Conservation (phyloP, 768 basidiomycete species). For the Coprinopsis sp. region DNA sequence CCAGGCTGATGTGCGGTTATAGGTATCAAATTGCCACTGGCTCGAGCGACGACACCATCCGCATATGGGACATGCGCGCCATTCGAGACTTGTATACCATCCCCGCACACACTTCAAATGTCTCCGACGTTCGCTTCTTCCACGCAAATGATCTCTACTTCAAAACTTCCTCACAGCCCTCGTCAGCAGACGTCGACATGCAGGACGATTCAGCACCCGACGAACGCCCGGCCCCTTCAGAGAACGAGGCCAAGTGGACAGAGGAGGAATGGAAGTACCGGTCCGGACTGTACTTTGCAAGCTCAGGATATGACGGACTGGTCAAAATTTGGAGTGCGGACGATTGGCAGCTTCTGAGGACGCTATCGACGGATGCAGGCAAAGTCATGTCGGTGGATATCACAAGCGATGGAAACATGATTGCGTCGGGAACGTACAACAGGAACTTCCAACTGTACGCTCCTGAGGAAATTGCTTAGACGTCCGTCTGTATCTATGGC, state of each 20-base stretch:
- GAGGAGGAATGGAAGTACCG: conserved; percentile 76
- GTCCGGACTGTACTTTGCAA: conserved; percentile 89
- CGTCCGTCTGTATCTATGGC: not conserved
- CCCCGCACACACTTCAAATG: conserved; percentile 91
- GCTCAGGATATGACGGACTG: conserved; percentile 90
- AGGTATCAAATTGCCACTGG: conserved; percentile 98
- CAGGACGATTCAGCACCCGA: conserved; percentile 36
- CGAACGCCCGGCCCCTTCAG: conserved; percentile 29
- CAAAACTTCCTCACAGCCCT: conserved; percentile 31
- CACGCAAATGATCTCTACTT: conserved; percentile 53
- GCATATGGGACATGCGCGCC: conserved; percentile 97
- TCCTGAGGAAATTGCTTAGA: conserved; percentile 51
- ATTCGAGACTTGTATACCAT: conserved; percentile 93
- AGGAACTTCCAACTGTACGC: conserved; percentile 92
- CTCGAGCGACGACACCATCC: conserved; percentile 94
- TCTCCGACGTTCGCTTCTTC: conserved; percentile 96
- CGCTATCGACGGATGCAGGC: conserved; percentile 90
- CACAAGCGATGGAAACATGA: conserved; percentile 71
- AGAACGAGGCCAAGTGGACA: conserved; percentile 31
- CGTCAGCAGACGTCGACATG: conserved; percentile 46
- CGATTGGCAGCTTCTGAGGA: conserved; percentile 91
- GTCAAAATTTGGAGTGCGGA: conserved; percentile 98
- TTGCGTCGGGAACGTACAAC: conserved; percentile 90
- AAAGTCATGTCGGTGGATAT: conserved; percentile 99
- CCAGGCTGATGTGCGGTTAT: too few species aligned